These are phyloP conservation scores for Amanita rubescens DNA, from an alignment of 768 basidiomycete genomes.

Conservation along the genomic window DNA sequence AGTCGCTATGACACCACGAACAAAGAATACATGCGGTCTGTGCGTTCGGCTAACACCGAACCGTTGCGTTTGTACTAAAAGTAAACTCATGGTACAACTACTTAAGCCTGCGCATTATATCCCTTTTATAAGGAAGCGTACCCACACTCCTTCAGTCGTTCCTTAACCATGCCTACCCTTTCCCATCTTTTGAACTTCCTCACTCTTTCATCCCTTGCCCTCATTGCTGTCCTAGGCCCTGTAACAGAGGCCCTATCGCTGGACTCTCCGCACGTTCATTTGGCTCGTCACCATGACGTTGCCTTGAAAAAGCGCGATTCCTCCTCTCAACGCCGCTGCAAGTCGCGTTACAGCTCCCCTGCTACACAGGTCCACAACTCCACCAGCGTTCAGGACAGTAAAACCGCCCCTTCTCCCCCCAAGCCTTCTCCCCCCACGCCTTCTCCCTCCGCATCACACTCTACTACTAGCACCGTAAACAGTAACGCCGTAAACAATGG, in stretches of 20 bases:
- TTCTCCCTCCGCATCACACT: conserved; percentile 7
- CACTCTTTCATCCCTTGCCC: conserved; percentile 48
- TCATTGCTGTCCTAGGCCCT: conserved; percentile 44
- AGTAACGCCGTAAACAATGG: conserved; percentile 6
- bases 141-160: conserved; percentile 14
- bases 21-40: conserved; percentile 1
- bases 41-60: conserved; percentile 7
- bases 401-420: conserved; percentile 4
- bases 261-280: conserved; percentile 25
- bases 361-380: conserved; percentile 3
- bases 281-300: conserved; percentile 34
- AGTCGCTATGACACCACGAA: conserved; percentile 14
- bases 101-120: no score
- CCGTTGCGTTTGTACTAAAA: no score
- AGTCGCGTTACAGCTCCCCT: conserved; percentile 34
- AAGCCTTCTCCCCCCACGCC: no score
- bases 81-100: no score
- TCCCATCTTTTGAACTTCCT: conserved; percentile 49
- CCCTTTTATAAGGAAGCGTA: background rate
- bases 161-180: conserved; percentile 32
- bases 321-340: conserved; percentile 43
- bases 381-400: conserved; percentile 8
- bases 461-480: conserved; percentile 12
- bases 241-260: conserved; percentile 46
- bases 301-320: conserved; percentile 44